Evolutionary conservation across 805 yeast genomes (phyloP), one percentile per base, ranked within the genome.

Genomic region (Candida alai): DNA sequence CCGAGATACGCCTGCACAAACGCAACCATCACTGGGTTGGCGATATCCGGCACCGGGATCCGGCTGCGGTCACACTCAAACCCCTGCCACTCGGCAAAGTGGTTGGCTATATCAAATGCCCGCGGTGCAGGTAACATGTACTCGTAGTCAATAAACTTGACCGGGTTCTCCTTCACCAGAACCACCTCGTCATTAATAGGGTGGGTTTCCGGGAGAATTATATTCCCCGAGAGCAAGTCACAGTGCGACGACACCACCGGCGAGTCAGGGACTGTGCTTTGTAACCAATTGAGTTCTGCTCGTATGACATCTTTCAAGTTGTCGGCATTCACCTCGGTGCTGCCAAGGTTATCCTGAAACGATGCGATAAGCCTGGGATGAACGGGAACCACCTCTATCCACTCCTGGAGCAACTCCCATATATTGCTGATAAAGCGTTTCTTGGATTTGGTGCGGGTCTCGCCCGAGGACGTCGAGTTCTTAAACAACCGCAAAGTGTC

Each of bases 21-120:
- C 19, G 56, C 54, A 3, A 73, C 60, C 50, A 81, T 55, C 1
- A 67, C 57, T 1, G 58, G 58, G 43, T 78, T 75, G 3, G 49
- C 37, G 6, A 39, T 42, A 0, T 63, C 37, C 2, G 84, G 82
- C 6, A 54, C 49, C 0, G 87, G 87, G 24, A 83, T 79, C 6
- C 71, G 70, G 9, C 65, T 53, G 16, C 72, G 66, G 43, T 78
- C 78, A 52, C 93, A 84, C 41, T 79, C 77, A 46, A 81, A 82
- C 2, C 93, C 93, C 52, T 83, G 93, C 87, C 89, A 80, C 52
- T 80, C 88, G 51, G 79, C 78, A 43, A 80, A 74, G 54, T 80
- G 88, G 44, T 80, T 80, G 10, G 87, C 81, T 15, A 81, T 77
- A 49, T 80, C 88, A 49, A 80, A 80, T 0, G 84, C 87, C 30